phyloP scores from a whole-genome alignment of 192 early-diverging fungal genomes.

The Coemansia nantahalensis region DNA sequence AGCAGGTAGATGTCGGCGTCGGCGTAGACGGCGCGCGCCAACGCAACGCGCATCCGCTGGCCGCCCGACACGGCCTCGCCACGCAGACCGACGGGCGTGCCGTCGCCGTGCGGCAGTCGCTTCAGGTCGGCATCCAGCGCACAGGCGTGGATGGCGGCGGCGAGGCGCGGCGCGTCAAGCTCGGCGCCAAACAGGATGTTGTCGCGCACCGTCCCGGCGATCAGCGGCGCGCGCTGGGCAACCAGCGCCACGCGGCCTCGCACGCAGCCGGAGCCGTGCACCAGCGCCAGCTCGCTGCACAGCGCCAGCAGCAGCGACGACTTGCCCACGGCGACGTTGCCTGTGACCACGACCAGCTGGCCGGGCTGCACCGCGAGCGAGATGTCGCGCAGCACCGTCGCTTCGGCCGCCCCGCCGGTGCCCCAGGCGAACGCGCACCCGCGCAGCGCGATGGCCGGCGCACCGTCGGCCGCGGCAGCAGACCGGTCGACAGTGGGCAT shows the following conservation, averaged over 20 bases:
- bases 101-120: slow-evolving; percentile 42
- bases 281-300: slow-evolving; percentile 48
- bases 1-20: slow-evolving; percentile 65
- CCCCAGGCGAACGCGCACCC: slow-evolving; percentile 14
- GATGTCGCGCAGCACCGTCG: slow-evolving; percentile 48
- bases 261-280: slow-evolving; percentile 16
- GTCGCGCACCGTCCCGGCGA: slow-evolving; percentile 61
- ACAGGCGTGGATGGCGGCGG: slow-evolving; percentile 53
- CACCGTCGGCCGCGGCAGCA: background rate
- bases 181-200: slow-evolving; percentile 65
- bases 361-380: slow-evolving; percentile 53
- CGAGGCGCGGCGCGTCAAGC: slow-evolving; percentile 44
- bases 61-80: slow-evolving; percentile 58
- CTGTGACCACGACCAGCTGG: slow-evolving; percentile 50
- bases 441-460: background rate
- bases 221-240: slow-evolving; percentile 78
- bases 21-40: slow-evolving; percentile 75
- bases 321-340: slow-evolving; percentile 61
- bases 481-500: background rate
- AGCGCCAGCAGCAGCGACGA: slow-evolving; percentile 58
- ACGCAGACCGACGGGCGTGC: slow-evolving; percentile 20
- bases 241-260: slow-evolving; percentile 61
- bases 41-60: slow-evolving; percentile 40
- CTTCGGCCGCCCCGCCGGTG: background rate
- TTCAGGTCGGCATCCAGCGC: slow-evolving; percentile 54